Conservation (phyloP, 768 basidiomycete species). For the Dioszegia crocea region DNA sequence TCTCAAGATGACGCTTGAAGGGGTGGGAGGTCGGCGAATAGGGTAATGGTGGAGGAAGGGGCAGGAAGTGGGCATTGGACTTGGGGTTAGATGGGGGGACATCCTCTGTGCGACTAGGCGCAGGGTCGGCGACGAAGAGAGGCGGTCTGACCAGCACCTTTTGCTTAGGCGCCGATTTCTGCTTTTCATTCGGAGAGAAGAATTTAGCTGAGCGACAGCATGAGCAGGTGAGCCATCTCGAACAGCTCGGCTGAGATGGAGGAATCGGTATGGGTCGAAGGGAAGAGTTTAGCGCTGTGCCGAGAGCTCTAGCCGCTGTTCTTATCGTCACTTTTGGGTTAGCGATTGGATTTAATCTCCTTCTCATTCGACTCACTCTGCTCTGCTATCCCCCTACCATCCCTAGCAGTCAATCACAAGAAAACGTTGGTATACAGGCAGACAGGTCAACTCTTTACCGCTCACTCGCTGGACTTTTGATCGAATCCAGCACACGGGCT, state of each 20-base stretch:
- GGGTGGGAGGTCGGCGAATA: conserved; percentile 27
- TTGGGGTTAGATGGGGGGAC: background rate
- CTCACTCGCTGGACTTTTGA: too few species aligned
- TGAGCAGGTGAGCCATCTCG: conserved; percentile 31
- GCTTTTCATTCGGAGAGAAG: conserved; percentile 6
- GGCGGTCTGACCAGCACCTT: too few species aligned
- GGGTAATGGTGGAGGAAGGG: conserved; percentile 21
- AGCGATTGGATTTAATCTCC: background rate
- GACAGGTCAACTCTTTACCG: too few species aligned
- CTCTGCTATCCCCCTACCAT: too few species aligned
- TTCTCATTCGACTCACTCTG: too few species aligned
- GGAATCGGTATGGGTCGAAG: background rate
- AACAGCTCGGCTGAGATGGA: conserved; percentile 24
- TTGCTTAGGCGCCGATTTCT: background rate
- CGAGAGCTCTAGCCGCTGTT: background rate
- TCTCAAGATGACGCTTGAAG: conserved; percentile 36
- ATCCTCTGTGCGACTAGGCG: background rate
- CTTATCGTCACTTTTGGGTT: background rate
- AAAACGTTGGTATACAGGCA: too few species aligned
- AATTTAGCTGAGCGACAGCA: conserved; percentile 9
- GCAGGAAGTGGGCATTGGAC: conserved; percentile 7
- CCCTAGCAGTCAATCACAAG: too few species aligned
- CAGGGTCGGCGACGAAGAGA: too few species aligned
- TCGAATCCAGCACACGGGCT: too few species aligned
- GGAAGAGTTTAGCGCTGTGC: background rate